Percentiles rank a stretch among this genome's conserved stretches.
Conservation (phyloP, 768 basidiomycete genomes). For the Auricularia auricula-judae region DNA sequence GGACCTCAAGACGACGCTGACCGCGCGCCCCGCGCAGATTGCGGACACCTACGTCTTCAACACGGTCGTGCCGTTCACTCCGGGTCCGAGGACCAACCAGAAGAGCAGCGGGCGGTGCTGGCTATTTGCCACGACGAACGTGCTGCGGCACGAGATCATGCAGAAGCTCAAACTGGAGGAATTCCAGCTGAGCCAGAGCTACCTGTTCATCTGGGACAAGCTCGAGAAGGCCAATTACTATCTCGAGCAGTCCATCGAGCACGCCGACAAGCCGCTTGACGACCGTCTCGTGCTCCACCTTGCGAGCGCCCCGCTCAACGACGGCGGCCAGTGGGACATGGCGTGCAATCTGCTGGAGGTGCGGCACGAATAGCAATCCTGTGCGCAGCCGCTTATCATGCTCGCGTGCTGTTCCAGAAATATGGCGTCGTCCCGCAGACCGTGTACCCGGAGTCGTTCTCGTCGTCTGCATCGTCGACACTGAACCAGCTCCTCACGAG, state of each 20-base stretch:
- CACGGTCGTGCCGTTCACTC: constrained; percentile 65
- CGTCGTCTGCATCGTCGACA: constrained; percentile 62
- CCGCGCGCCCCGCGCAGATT: constrained; percentile 50
- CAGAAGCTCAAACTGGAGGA: constrained; percentile 77
- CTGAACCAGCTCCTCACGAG: constrained; percentile 75
- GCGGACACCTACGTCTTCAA: constrained; percentile 76
- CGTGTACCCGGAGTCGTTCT: constrained; percentile 73
- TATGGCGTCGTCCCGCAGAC: constrained; percentile 85
- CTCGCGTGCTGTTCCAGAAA: constrained; percentile 26
- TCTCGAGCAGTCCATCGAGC: constrained; percentile 77
- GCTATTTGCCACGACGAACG: constrained; percentile 89
- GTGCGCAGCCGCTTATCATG: constrained; percentile 5
- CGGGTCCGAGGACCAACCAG: constrained; percentile 78
- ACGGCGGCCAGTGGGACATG: constrained; percentile 97
- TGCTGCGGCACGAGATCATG: constrained; percentile 74
- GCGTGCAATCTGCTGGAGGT: constrained; percentile 55
- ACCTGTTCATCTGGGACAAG: constrained; percentile 95
- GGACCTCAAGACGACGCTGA: constrained; percentile 51
- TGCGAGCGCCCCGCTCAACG: constrained; percentile 65
- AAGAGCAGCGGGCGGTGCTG: constrained; percentile 87
- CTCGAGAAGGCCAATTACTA: constrained; percentile 90
- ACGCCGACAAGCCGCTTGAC: constrained; percentile 68
- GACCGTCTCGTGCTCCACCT: constrained; percentile 75
- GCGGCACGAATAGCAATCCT: not conserved
- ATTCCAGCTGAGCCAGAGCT: constrained; percentile 87